phyloP scores from a whole-genome alignment of 2,329 filamentous ascomycete species.

The Alternaria atra region DNA sequence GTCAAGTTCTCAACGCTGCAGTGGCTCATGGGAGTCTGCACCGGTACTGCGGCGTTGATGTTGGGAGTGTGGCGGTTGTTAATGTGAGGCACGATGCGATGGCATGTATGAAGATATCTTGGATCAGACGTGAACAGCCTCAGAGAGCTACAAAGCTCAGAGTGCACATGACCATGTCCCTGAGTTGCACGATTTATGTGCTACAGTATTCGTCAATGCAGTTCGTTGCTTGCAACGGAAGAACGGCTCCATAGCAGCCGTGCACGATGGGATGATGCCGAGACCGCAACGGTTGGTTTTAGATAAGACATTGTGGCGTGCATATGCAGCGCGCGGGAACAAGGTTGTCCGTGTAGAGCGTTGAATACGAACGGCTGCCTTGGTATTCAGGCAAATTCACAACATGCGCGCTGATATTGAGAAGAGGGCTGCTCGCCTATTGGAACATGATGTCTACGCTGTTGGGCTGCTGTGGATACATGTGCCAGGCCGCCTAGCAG shows the following conservation, averaged over 20 bases:
- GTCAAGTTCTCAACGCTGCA: slow-evolving; percentile 98
- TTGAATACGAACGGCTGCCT: slow-evolving; percentile 20
- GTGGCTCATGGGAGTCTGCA: slow-evolving; percentile 88
- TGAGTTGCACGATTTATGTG: slow-evolving; percentile 29
- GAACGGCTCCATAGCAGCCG: slow-evolving; percentile 11
- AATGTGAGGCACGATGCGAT: slow-evolving; percentile 58
- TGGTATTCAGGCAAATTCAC: slow-evolving; percentile 29
- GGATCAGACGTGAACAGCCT: slow-evolving; percentile 5
- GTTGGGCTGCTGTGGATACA: background rate
- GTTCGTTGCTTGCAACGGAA: slow-evolving; percentile 19
- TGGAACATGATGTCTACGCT: background rate
- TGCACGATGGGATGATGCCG: slow-evolving; percentile 23
- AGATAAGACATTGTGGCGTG: slow-evolving; percentile 21
- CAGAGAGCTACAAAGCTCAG: background rate
- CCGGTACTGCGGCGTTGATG: slow-evolving; percentile 71
- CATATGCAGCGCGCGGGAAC: slow-evolving; percentile 9
- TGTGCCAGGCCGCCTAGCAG: background rate
- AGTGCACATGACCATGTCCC: slow-evolving; percentile 10
- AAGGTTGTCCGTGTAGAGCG: slow-evolving; percentile 17
- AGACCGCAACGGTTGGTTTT: slow-evolving; percentile 4
- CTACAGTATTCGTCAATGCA: slow-evolving; percentile 31
- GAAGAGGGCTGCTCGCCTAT: background rate
- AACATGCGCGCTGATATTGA: slow-evolving; percentile 17
- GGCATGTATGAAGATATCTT: background rate
- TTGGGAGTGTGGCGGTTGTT: slow-evolving; percentile 73